Percentiles rank a stretch among this genome's conserved stretches.
phyloP scores from a whole-genome alignment of 164 flowering plant genomes.

The Sextonia rubra region DNA sequence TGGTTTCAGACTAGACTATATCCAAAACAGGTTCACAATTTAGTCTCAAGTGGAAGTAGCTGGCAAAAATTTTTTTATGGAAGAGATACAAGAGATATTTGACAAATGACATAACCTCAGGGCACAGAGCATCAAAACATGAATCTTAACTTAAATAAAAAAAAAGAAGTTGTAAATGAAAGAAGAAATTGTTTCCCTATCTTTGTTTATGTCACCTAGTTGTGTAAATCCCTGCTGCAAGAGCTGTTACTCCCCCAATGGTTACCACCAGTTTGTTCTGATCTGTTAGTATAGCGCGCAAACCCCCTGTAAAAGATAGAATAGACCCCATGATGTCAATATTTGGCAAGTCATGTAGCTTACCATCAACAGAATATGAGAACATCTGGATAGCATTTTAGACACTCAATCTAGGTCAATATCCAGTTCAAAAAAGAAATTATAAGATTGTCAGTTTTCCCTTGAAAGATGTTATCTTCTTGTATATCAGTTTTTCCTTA shows the following conservation, averaged over 20 bases:
- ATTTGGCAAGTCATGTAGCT: neutral
- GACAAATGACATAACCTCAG: too few relatives aligned
- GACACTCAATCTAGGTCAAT: neutral
- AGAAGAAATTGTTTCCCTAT: neutral
- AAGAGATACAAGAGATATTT: neutral
- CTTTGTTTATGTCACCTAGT: constrained; percentile 54
- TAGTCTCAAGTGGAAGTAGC: neutral
- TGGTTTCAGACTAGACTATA: neutral
- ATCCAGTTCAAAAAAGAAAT: neutral
- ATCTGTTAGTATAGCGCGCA: constrained; percentile 70
- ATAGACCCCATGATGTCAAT: neutral
- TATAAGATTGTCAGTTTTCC: neutral
- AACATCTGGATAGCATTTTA: neutral
- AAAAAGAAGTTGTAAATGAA: neutral
- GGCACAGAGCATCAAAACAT: neutral
- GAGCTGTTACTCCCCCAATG: constrained; percentile 93
- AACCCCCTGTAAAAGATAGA: constrained; percentile 54
- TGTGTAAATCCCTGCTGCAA: constrained; percentile 96
- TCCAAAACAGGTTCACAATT: neutral
- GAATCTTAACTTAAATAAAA: too few relatives aligned
- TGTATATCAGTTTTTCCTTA: neutral
- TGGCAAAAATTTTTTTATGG: neutral
- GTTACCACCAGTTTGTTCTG: constrained; percentile 73
- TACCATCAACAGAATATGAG: neutral
- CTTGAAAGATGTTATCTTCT: neutral